These are phyloP conservation scores for Arachis monticola DNA, from an alignment of 331 rosid species.

Conservation along the genomic window DNA sequence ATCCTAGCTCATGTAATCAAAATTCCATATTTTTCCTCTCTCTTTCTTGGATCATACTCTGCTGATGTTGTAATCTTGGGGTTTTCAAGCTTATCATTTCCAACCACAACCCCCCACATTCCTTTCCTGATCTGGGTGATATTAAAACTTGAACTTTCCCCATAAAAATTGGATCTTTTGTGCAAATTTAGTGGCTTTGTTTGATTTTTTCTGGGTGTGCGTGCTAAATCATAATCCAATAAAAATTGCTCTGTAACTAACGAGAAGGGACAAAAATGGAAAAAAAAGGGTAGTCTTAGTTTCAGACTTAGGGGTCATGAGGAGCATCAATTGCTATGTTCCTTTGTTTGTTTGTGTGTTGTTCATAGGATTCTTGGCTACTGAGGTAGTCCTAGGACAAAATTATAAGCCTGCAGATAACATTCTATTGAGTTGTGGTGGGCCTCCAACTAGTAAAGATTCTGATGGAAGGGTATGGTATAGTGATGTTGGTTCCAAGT, in stretches of 20 bases:
- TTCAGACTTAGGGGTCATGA: conserved; percentile 40
- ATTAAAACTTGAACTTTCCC: neutral
- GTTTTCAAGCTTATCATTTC: conserved; percentile 17
- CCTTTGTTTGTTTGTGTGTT: conserved; percentile 45
- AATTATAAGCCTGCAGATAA: conserved; percentile 69
- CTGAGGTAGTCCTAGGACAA: conserved; percentile 45
- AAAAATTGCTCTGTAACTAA: neutral
- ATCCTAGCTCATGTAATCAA: conserved; percentile 20
- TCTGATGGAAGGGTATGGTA: conserved; percentile 64
- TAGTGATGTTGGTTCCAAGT: conserved; percentile 69
- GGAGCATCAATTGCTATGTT: conserved; percentile 40
- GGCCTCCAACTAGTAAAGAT: conserved; percentile 58
- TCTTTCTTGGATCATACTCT: neutral
- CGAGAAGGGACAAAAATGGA: neutral
- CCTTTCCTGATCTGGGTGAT: conserved; percentile 43
- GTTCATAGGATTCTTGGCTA: conserved; percentile 33
- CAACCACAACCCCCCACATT: conserved; percentile 3
- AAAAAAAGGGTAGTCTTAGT: conserved; percentile 10
- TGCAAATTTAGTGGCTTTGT: conserved; percentile 28
- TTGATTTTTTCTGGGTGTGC: conserved; percentile 35
- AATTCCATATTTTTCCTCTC: neutral
- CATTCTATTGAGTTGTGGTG: conserved; percentile 78
- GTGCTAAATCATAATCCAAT: neutral
- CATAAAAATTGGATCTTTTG: conserved; percentile 34
- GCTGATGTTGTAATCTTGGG: neutral